These are phyloP conservation scores for Botrytis paeoniae DNA, from an alignment of 2,329 filamentous ascomycete genomes.

Conservation along the genomic window DNA sequence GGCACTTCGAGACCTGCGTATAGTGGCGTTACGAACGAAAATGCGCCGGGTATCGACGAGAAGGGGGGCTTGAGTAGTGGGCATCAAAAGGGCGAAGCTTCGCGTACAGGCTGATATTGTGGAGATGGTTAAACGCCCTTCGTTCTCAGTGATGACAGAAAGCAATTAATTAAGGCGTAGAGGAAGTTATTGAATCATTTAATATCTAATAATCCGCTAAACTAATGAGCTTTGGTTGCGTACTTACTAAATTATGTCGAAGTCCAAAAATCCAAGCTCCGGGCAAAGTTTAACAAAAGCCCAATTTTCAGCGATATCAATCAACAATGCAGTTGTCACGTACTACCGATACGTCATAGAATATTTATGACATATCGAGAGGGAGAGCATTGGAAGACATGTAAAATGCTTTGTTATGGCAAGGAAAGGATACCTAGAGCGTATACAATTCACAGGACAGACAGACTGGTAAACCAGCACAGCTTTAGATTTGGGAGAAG, in stretches of 20 bases:
- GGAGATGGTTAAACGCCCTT: too few relatives aligned
- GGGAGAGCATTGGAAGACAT: not conserved
- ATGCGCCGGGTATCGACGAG: slow-evolving; percentile 45
- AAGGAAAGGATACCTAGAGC: not conserved
- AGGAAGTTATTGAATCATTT: not conserved
- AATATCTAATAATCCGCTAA: not conserved
- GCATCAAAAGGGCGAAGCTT: slow-evolving; percentile 3
- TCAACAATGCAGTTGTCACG: not conserved
- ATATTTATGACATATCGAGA: not conserved
- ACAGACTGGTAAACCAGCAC: not conserved
- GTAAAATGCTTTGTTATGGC: not conserved
- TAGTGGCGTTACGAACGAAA: slow-evolving; percentile 60
- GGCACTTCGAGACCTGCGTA: slow-evolving; percentile 65
- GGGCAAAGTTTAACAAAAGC: not conserved
- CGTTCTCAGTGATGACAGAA: not conserved
- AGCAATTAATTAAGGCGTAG: not conserved
- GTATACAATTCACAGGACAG: not conserved
- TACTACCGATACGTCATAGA: not conserved
- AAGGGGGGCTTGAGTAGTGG: slow-evolving; percentile 22
- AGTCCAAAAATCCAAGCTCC: not conserved
- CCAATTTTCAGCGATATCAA: not conserved
- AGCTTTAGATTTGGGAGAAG: not conserved
- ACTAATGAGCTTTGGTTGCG: not conserved
- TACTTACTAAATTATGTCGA: not conserved
- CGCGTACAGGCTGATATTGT: not conserved